Base-by-base conservation (phyloP, 257 asterid species). In the Striga asiatica region DNA sequence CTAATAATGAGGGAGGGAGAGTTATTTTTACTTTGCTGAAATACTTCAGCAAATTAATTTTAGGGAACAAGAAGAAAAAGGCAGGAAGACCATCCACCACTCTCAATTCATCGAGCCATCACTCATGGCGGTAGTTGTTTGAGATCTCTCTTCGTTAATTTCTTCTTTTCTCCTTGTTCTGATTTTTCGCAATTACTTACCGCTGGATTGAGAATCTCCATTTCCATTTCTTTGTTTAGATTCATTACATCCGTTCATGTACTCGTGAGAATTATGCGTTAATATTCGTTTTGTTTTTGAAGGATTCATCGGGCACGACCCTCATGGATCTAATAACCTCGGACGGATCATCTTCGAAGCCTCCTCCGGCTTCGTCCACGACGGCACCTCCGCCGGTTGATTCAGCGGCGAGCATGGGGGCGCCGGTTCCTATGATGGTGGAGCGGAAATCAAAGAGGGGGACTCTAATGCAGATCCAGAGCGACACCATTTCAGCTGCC, bases 281-380 rank as follows among this genome's bases (percentile, higher is more conserved):
- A 52, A 28, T 54, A 1, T 56, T 32, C 14, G 1, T 17, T 46
- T 45, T 10, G 34, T 20, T 7, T 43, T 35, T 66, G 18, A 41
- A 92, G 99, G 99, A 92, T 53, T 84, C 97, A 28, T 80, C 88
- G 52, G 92, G 99, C 57, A 88, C 70, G 70, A 84, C 99, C 54
- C 75, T 88, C 71, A 92, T 92, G 99, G 99, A 92, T 88, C 95
- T 92, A 81, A 92, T 92, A 56, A 80, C 97, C 38, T 87, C 98
- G 61, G 97, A 92, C 65, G 91, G 83, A 50, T 56, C 95, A 47
- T 74, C 94, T 34, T 50, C 83, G 32, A 79, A 79, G 78, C 73
- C 77, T 16, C 42, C 73, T 13, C 53, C 73, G 21, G 74, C 89
- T 17, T 56, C 81, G n/a, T 73, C 84, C 55, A 28, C 78, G 35